These are phyloP conservation scores for Aspergillus brasiliensis DNA, from an alignment of 2,329 filamentous ascomycete genomes.

Conservation along the genomic window DNA sequence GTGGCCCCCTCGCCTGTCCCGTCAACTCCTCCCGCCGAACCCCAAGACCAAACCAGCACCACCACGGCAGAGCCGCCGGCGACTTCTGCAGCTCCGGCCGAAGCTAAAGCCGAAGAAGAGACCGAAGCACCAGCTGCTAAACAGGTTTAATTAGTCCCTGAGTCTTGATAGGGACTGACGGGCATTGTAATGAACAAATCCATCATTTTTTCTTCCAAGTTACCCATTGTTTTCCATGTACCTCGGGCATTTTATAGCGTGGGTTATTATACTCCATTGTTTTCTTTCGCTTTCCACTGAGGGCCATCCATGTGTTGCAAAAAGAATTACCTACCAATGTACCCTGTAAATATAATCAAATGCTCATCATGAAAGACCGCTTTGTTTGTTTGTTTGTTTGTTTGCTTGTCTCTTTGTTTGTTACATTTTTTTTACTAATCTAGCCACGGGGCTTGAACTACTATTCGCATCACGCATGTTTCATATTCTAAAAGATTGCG, in stretches of 20 bases:
- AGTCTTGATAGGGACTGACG: background rate
- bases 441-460: too few relatives aligned
- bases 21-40: background rate
- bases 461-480: too few relatives aligned
- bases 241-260: constrained; percentile 20
- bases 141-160: background rate
- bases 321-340: background rate
- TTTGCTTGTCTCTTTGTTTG: too few relatives aligned
- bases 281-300: background rate
- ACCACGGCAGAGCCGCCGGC: background rate
- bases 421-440: too few relatives aligned
- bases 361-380: too few relatives aligned
- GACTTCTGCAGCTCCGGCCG: background rate
- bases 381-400: too few relatives aligned
- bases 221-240: constrained; percentile 3
- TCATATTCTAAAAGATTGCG: too few relatives aligned
- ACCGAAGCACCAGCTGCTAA: background rate
- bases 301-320: background rate
- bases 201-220: background rate
- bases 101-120: background rate
- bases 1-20: background rate
- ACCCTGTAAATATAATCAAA: too few relatives aligned
- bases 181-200: background rate
- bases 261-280: constrained; percentile 7
- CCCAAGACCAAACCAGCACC: constrained; percentile 4